These are phyloP conservation scores for Ogataea chonburiensis DNA, from an alignment of 805 yeast species.

Conservation along the genomic window DNA sequence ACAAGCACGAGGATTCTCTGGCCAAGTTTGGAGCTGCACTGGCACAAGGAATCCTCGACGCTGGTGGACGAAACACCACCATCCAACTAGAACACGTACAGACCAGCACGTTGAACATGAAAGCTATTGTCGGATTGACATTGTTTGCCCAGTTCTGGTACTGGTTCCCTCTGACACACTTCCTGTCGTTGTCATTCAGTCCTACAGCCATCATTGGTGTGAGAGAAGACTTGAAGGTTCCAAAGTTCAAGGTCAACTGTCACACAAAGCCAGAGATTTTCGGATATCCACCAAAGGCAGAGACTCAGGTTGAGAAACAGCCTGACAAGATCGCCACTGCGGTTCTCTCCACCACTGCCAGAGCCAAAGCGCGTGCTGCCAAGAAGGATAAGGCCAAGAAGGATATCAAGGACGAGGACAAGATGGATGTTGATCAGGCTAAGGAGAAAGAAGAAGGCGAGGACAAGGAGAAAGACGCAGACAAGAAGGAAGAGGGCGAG, in stretches of 20 bases:
- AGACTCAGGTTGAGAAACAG: slow-evolving; percentile 73
- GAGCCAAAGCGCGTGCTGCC: slow-evolving; percentile 88
- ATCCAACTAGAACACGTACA: slow-evolving; percentile 84
- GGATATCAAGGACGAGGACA: slow-evolving; percentile 41
- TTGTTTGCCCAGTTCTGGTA: slow-evolving; percentile 94
- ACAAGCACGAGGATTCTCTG: slow-evolving; percentile 93
- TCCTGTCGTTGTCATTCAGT: slow-evolving; percentile 83
- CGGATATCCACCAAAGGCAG: slow-evolving; percentile 86
- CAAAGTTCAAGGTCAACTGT: slow-evolving; percentile 77
- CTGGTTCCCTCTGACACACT: slow-evolving; percentile 97
- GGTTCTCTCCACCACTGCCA: slow-evolving; percentile 87
- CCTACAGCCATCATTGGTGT: slow-evolving; percentile 92
- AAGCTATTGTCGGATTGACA: slow-evolving; percentile 88
- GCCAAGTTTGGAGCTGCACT: slow-evolving; percentile 97
- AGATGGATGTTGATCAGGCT: slow-evolving; percentile 38
- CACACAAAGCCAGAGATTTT: slow-evolving; percentile 77
- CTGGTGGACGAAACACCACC: slow-evolving; percentile 98
- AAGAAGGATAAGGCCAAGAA: slow-evolving; percentile 46
- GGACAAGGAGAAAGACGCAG: slow-evolving; percentile 20
- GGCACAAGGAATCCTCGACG: slow-evolving; percentile 97
- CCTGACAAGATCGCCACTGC: slow-evolving; percentile 92
- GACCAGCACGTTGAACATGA: slow-evolving; percentile 85
- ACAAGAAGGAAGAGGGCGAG: slow-evolving; percentile 24
- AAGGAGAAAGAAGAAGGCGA: slow-evolving; percentile 31
- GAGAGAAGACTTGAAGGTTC: slow-evolving; percentile 79